Conservation (phyloP, 2,329 filamentous ascomycete species). For the Penicillium vulpinum region DNA sequence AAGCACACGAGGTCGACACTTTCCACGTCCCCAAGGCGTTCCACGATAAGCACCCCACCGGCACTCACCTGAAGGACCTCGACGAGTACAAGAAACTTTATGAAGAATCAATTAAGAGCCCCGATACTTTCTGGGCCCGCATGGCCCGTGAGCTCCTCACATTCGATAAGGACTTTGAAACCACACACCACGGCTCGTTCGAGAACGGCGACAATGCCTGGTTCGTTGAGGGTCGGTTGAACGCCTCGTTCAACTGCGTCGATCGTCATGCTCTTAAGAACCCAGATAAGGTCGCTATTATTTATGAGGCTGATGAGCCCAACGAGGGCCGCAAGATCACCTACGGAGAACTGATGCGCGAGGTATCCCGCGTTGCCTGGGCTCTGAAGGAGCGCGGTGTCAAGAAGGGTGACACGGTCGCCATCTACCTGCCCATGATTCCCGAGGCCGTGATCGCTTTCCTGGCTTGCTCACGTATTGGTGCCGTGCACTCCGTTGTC, state of each 20-base stretch:
- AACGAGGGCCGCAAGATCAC: slow-evolving; percentile 84
- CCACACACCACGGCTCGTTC: slow-evolving; percentile 76
- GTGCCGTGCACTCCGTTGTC: slow-evolving; percentile 93
- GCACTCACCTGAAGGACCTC: slow-evolving; percentile 60
- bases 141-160: slow-evolving; percentile 84
- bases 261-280: slow-evolving; percentile 96
- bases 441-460: slow-evolving; percentile 91
- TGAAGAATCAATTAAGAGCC: slow-evolving; percentile 84
- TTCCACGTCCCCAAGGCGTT: slow-evolving; percentile 60
- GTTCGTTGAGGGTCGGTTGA: slow-evolving; percentile 92
- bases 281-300: slow-evolving; percentile 90
- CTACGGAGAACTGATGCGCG: slow-evolving; percentile 86
- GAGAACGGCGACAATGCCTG: slow-evolving; percentile 81
- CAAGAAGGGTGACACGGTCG: slow-evolving; percentile 94
- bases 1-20: slow-evolving; percentile 51
- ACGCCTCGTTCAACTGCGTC: slow-evolving; percentile 96
- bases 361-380: slow-evolving; percentile 85
- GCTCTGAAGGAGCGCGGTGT: slow-evolving; percentile 94
- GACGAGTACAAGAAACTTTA: slow-evolving; percentile 66
- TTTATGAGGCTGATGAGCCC: slow-evolving; percentile 96
- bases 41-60: slow-evolving; percentile 59
- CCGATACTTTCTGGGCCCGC: slow-evolving; percentile 84
- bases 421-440: slow-evolving; percentile 98
- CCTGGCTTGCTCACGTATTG: slow-evolving; percentile 86
- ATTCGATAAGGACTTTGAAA: slow-evolving; percentile 91